Base-by-base conservation (phyloP, 169 alveolate genomes). In the Eimeria acervulina region DNA sequence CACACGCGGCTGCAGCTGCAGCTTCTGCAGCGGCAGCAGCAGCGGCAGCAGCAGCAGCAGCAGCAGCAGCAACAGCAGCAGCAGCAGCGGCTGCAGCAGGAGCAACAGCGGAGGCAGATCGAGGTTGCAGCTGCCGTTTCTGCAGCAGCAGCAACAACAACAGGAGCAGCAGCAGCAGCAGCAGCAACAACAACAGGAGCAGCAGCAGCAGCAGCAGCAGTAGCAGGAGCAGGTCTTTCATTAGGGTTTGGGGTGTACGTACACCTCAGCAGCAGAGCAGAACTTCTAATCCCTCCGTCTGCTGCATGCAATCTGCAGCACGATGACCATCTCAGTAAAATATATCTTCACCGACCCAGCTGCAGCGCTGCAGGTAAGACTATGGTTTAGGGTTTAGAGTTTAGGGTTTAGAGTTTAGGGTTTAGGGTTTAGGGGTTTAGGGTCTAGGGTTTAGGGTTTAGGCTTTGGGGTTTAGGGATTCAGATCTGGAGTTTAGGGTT, bases 141-240 rank as follows among this genome's bases (percentile, higher is more conserved):
- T 8, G 74, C 36, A n/a, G 74, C 74, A 23, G 15, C 36, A n/a
- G n/a, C 33, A 23, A 6, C 28, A n/a, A 8, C 36, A 63, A 6
- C 33, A 63, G 74, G 31, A 63, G 74, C 74, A 23, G 5, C 74
- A 63, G 74, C 10, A 63, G 74, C 74, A 63, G 74, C 74, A 63
- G 74, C 74, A 63, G 74, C 74, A 63, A n/a, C 74, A 63, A 21
- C 31, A 47, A 12, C 55, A 47, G 55, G 19, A 47, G 55, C 55
- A 47, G 55, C 55, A 47, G 12, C 55, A 47, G 55, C 55, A 47
- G 55, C 5, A 7, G n/a, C 66, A 52, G 66, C 66, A 19, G 26
- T 52, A 52, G 66, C 66, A n/a, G n/a, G n/a, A n/a, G n/a, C n/a
- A n/a, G n/a, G n/a, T n/a, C 19, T 52, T 10, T 13, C 66, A 13